Percentiles rank a stretch among this genome's conserved stretches.
These are phyloP conservation scores for Aotearoamyces nothofagi DNA, from an alignment of 2,329 filamentous ascomycete species.

Conservation along the genomic window DNA sequence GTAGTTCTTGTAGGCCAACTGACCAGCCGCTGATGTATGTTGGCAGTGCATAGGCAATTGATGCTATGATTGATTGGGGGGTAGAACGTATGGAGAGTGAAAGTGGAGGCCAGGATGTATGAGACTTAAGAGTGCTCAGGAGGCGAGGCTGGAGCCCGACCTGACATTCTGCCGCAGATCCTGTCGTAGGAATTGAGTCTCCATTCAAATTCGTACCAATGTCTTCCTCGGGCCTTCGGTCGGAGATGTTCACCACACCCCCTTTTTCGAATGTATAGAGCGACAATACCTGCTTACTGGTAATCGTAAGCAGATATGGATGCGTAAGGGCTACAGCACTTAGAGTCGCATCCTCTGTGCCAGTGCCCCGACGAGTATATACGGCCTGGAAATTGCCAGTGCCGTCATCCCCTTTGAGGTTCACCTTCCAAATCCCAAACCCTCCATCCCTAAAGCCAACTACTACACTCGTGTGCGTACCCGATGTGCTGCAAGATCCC, in stretches of 20 bases:
- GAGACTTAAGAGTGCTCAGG: conserved; percentile 65
- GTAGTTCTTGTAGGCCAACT: conserved; percentile 80
- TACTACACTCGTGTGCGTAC: conserved; percentile 38
- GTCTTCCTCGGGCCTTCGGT: conserved; percentile 5
- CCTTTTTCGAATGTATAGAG: conserved; percentile 49
- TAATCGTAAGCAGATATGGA: conserved; percentile 70
- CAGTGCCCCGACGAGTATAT: conserved; percentile 13
- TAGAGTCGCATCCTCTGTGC: conserved; percentile 27
- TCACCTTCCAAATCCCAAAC: conserved; percentile 54
- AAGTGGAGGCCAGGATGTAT: conserved; percentile 63
- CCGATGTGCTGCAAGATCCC: conserved; percentile 9
- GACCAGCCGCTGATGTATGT: conserved; percentile 71
- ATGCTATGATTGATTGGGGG: conserved; percentile 51
- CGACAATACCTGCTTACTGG: conserved; percentile 56
- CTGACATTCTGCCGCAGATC: background rate
- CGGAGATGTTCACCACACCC: conserved; percentile 6
- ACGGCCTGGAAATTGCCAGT: conserved; percentile 1
- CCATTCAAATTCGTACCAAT: conserved; percentile 1
- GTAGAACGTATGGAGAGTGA: conserved; percentile 69
- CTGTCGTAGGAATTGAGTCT: too few relatives aligned
- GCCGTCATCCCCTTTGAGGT: conserved; percentile 21
- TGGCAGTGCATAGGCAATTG: conserved; percentile 74
- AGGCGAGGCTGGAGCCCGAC: conserved; percentile 24
- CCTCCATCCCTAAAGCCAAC: conserved; percentile 60
- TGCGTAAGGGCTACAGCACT: conserved; percentile 55